phyloP scores from a whole-genome alignment of 2,329 filamentous ascomycete genomes.

The Aureobasidium sp. region DNA sequence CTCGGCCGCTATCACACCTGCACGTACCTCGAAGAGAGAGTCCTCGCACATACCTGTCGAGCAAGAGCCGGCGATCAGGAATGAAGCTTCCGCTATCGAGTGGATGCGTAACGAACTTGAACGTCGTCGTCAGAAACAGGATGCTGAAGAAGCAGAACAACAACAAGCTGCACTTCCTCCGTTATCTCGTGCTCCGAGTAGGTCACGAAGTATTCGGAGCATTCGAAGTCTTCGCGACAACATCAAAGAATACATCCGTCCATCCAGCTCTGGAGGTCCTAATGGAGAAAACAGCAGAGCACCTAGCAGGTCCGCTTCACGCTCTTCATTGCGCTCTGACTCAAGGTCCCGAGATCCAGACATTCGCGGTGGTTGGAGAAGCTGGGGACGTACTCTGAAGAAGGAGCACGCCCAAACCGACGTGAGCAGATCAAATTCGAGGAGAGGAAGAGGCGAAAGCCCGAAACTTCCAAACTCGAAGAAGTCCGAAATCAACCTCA shows the following conservation, averaged over 20 bases:
- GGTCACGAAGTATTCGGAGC: conserved; percentile 29
- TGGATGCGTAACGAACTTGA: conserved; percentile 38
- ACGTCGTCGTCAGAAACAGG: conserved; percentile 21
- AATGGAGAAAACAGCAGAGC: neutral
- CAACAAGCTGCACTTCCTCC: neutral
- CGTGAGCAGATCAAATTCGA: conserved; percentile 9
- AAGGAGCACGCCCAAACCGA: conserved; percentile 1
- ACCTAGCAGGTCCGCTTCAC: neutral
- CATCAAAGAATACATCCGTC: conserved; percentile 35
- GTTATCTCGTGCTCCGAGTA: conserved; percentile 18
- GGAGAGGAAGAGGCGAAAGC: neutral
- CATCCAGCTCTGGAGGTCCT: conserved; percentile 17
- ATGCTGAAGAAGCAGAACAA: neutral
- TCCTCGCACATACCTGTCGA: conserved; percentile 25
- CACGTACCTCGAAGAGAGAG: conserved; percentile 31
- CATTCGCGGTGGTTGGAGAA: conserved; percentile 3
- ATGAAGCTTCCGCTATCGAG: conserved; percentile 31
- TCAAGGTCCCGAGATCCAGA: neutral
- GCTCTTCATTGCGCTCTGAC: neutral
- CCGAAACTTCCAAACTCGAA: neutral
- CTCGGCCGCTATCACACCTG: conserved; percentile 32
- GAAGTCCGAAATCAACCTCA: conserved; percentile 30
- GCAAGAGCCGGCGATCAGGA: conserved; percentile 22
- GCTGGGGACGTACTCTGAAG: neutral
- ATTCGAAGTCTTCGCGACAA: conserved; percentile 31